Base-by-base conservation (phyloP, 805 yeast species). In the Priceomyces haplophilus region DNA sequence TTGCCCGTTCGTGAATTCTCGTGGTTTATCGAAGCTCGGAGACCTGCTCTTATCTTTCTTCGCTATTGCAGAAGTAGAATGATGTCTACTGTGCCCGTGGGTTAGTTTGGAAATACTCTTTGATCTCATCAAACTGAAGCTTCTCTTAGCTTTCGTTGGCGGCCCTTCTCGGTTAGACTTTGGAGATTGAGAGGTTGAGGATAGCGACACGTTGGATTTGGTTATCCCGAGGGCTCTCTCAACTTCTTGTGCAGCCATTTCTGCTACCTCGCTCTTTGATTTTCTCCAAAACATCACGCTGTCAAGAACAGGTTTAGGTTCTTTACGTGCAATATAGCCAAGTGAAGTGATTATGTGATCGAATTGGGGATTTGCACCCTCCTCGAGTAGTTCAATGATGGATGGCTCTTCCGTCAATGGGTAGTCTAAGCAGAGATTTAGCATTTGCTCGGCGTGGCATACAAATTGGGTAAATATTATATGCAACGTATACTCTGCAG, bases 241-340 rank as follows among this genome's bases (percentile, higher is more conserved):
- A 12, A 70, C 67, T 42, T 70, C 75, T 1, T 58, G 47, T 2
- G 72, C 67, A 2, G 75, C 76, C 62, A 70, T 55, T 4, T 65
- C 54, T 1, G 95, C 88, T 3, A 85, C 83, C 53, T 91, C 98
- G 11, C 95, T 82, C 61, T 93, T 93, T 1, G 91, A 80, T 59
- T 91, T 88, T 46, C 98, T 76, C 99, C 99, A 93, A 59, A 87
- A 90, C 98, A 93, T 90, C 46, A 93, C 96, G 5, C 96, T 88
- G 61, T 93, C 99, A 25, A 95, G 89, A 1, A 93, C 97, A 0
- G 97, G 96, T 56, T 88, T 90, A 0, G 98, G 97, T 51, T 88
- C 87, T 19, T 83, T 75, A 43, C 88, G 76, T 1, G 99, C 95
- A 30, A 93, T 87, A 59, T 87, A 87, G 7, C 99, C 99, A 42